Evolutionary conservation across 2,329 filamentous ascomycete species (phyloP), one percentile per base, ranked within the genome.

Genomic region (Pochonia chlamydosporia): DNA sequence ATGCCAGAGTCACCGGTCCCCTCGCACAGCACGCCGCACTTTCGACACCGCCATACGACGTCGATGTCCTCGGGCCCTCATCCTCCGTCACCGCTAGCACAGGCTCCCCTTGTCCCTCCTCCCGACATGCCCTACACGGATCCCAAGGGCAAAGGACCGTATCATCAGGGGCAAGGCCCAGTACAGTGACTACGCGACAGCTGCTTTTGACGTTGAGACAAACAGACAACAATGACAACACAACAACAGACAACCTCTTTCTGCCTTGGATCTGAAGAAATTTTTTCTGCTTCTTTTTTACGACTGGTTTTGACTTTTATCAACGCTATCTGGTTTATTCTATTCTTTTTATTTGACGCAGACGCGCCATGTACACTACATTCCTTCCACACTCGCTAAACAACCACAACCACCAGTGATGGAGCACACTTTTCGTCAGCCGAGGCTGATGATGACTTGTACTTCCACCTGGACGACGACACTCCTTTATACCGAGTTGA

Each of bases 1-100:
- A 62, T 69, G 20, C 70, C 73, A 48, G 72, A 74, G 56, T 73
- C 72, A 36, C 71, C 71, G 11, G 52, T 69, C 31, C 58, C 68
- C 20, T 62, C 61, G 46, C 61, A 58, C 49, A 56, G 60, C 46
- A 54, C 61, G 24, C 58, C 59, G 24, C 46, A 40, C 16, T 56
- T 64, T 50, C 66, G 68, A 57, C 69, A 73, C 58, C 60, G 69
- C 54, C 60, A 63, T 55, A 64, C 62, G 46, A 52, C 62, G 50
- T 62, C 67, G 45, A 48, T 63, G 53, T 60, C 69, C 53, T 62
- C 64, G 40, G 56, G 53, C 31, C 56, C 63, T 54, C 60, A 69
- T 58, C 55, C 64, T 50, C 57, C 60, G 13, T 68, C 65, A 42
- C 63, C 66, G 39, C 59, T 67, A 31, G 55, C 59, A 40, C 65